phyloP scores from a whole-genome alignment of 371 early-diverging fungal species.

The Mortierella sp. region DNA sequence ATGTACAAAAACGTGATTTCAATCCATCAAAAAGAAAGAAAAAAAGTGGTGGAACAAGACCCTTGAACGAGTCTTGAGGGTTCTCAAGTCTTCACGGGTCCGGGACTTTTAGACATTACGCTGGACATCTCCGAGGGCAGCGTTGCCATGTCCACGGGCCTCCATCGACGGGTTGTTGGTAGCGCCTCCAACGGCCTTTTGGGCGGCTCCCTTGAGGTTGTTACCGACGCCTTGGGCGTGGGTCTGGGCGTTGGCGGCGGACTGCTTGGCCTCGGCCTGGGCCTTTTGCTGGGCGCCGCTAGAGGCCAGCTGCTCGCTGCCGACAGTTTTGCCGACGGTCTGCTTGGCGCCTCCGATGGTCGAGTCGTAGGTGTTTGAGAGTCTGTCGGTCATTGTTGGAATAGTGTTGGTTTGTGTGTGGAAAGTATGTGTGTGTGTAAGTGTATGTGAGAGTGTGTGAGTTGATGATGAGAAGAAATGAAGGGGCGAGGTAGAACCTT shows the following conservation, averaged over 20 bases:
- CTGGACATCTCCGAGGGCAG: conserved; percentile 37
- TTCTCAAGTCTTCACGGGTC: not conserved
- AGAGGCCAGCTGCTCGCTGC: conserved; percentile 20
- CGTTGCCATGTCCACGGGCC: conserved; percentile 43
- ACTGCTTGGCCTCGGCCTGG: conserved; percentile 24
- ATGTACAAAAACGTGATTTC: conserved; percentile 7
- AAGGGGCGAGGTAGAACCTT: not conserved
- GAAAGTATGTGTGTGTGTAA: conserved; percentile 13
- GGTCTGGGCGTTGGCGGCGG: conserved; percentile 24
- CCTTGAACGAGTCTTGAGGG: not conserved
- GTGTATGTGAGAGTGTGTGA: not conserved
- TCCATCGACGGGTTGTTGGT: conserved; percentile 24
- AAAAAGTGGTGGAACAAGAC: not conserved
- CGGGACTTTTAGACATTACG: conserved; percentile 33
- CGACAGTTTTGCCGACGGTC: conserved; percentile 20
- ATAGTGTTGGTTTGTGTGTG: conserved; percentile 8
- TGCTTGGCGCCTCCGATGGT: conserved; percentile 43
- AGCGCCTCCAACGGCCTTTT: conserved; percentile 27
- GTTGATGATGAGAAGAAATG: conserved; percentile 5
- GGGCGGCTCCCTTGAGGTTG: conserved; percentile 31
- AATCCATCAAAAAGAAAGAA: not conserved
- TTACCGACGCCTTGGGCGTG: conserved; percentile 43
- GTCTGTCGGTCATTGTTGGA: conserved; percentile 41
- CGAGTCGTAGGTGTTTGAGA: conserved; percentile 46
- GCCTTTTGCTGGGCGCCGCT: conserved; percentile 36